A percentile compares a stretch with the other conserved stretches of the same genome.
These are phyloP conservation scores for Trichoderma atroviride DNA, from an alignment of 2,329 filamentous ascomycete species.

Conservation along the genomic window DNA sequence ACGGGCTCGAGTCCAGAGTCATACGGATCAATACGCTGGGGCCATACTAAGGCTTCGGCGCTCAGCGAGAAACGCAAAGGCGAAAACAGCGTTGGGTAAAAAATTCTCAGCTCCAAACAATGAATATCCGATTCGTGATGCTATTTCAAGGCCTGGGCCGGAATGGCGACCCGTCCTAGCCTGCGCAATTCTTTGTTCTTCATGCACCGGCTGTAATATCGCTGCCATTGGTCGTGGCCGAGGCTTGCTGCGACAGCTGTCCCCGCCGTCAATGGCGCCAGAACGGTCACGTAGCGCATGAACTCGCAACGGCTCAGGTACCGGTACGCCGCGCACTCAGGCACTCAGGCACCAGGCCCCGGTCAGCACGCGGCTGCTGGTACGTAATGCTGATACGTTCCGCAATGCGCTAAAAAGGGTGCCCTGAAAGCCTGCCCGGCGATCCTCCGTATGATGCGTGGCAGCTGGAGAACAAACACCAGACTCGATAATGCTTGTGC, in stretches of 20 bases:
- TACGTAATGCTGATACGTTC: background rate
- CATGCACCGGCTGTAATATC: background rate
- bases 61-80: background rate
- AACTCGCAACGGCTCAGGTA: slow-evolving; percentile 6
- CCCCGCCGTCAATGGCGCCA: background rate
- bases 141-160: background rate
- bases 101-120: background rate
- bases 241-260: background rate
- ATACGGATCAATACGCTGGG: background rate
- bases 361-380: background rate
- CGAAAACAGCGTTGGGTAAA: background rate
- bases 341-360: slow-evolving; percentile 16
- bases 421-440: background rate
- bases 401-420: background rate
- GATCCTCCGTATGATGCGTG: background rate
- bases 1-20: background rate
- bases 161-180: background rate
- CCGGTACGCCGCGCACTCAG: slow-evolving; percentile 3
- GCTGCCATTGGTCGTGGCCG: background rate
- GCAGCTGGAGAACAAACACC: background rate
- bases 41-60: background rate
- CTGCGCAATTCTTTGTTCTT: slow-evolving; percentile 1
- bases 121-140: background rate
- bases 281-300: background rate
- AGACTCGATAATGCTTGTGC: background rate